Evolutionary conservation across 495 filamentous ascomycete genomes (phyloP).

Genomic region (Aspergillus olivimuriae): DNA sequence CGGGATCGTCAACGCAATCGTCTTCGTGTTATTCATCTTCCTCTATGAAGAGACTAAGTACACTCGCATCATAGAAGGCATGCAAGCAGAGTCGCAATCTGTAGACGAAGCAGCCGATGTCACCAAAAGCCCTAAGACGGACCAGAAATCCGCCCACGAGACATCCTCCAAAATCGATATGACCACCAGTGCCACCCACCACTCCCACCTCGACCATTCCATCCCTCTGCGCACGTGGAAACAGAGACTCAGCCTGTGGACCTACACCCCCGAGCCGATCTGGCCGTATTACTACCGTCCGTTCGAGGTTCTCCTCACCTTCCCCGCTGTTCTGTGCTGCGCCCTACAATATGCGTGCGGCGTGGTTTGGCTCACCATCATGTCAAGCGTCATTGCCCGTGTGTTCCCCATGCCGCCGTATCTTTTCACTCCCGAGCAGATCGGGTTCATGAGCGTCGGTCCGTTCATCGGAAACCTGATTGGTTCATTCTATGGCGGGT

Average conservation of each 20-base stretch:
- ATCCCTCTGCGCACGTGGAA: slow-evolving; percentile 22
- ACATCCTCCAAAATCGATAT: not conserved
- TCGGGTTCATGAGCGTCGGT: slow-evolving; percentile 35
- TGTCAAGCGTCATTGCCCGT: slow-evolving; percentile 22
- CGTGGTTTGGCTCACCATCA: slow-evolving; percentile 31
- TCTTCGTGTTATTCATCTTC: slow-evolving; percentile 22
- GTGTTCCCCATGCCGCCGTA: slow-evolving; percentile 37
- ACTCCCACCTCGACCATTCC: slow-evolving; percentile 19
- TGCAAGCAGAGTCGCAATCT: slow-evolving; percentile 5
- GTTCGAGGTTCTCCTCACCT: slow-evolving; percentile 22
- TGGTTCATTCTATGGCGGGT: slow-evolving; percentile 31
- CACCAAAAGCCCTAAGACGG: not conserved
- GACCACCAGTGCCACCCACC: not conserved
- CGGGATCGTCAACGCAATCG: slow-evolving; percentile 22
- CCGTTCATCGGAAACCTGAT: slow-evolving; percentile 36
- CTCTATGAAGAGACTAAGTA: slow-evolving; percentile 35
- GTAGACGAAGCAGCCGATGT: slow-evolving; percentile 1
- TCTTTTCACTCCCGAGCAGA: slow-evolving; percentile 30
- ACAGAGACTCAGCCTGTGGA: slow-evolving; percentile 18
- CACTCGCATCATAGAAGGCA: slow-evolving; percentile 15
- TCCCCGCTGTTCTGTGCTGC: slow-evolving; percentile 36
- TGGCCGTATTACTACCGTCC: slow-evolving; percentile 32
- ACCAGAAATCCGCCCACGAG: slow-evolving; percentile 10
- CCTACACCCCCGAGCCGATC: slow-evolving; percentile 24
- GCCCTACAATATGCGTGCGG: slow-evolving; percentile 33